These are phyloP conservation scores for Zygosaccharomyces rouxii DNA, from an alignment of 805 yeast genomes.

Conservation along the genomic window DNA sequence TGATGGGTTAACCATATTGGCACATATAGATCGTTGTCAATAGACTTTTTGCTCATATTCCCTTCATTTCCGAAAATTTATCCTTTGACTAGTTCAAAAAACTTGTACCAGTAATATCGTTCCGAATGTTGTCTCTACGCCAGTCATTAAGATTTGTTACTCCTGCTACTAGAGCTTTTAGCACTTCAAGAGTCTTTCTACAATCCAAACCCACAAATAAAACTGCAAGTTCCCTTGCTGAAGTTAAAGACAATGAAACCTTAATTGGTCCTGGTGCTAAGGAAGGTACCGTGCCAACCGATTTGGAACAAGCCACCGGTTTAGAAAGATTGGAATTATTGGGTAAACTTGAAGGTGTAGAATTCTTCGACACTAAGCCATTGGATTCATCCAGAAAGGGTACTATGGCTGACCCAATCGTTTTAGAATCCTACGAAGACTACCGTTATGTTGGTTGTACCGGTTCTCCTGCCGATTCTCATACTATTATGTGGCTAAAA, in stretches of 20 bases:
- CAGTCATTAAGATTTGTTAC: conserved; percentile 29
- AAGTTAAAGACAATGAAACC: conserved; percentile 72
- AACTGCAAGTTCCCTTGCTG: conserved; percentile 65
- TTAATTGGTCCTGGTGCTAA: conserved; percentile 90
- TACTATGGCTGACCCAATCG: conserved; percentile 82
- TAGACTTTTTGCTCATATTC: not conserved
- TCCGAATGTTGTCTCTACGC: conserved; percentile 37
- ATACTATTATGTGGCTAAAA: conserved; percentile 86
- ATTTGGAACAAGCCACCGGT: conserved; percentile 96
- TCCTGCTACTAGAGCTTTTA: conserved; percentile 33
- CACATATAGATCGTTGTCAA: not conserved
- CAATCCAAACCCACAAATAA: conserved; percentile 43
- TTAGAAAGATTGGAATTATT: conserved; percentile 91
- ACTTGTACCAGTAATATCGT: not conserved
- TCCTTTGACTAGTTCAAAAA: not conserved
- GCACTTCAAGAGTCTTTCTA: conserved; percentile 31
- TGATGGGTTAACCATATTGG: not conserved
- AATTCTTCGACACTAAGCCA: conserved; percentile 84
- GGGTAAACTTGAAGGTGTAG: conserved; percentile 94
- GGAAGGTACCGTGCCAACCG: conserved; percentile 83
- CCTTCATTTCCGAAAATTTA: not conserved
- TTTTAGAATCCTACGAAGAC: conserved; percentile 86
- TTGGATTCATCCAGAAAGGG: conserved; percentile 86
- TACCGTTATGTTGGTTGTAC: conserved; percentile 96
- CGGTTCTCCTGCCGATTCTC: conserved; percentile 92